These are phyloP conservation scores for Camillea tinctor DNA, from an alignment of 2,329 filamentous ascomycete species.

Conservation along the genomic window DNA sequence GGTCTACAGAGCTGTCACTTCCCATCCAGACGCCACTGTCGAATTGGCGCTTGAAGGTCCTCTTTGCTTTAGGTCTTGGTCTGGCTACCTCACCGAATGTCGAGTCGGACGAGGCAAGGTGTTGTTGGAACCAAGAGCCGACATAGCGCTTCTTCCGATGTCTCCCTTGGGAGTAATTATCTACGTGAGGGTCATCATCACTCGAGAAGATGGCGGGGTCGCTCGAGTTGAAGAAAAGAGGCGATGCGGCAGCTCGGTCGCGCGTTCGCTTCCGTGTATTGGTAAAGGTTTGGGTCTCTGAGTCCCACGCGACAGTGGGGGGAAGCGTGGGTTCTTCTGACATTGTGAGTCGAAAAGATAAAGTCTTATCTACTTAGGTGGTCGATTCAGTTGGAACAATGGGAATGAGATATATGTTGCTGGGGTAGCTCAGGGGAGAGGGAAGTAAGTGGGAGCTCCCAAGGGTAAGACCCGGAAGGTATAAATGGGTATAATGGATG, in stretches of 20 bases:
- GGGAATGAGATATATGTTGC: not conserved
- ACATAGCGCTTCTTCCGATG: slow-evolving; percentile 62
- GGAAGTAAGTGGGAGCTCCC: not conserved
- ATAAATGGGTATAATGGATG: not conserved
- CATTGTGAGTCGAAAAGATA: slow-evolving; percentile 19
- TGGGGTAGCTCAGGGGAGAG: not conserved
- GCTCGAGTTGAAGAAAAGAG: slow-evolving; percentile 59
- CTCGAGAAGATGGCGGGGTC: slow-evolving; percentile 71
- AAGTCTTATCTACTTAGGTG: not conserved
- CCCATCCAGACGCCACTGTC: slow-evolving; percentile 72
- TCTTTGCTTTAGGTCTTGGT: slow-evolving; percentile 42
- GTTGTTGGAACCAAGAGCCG: slow-evolving; percentile 68
- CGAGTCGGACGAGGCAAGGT: slow-evolving; percentile 50
- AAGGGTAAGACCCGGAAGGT: not conserved
- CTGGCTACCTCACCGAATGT: slow-evolving; percentile 41
- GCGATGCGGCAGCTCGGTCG: slow-evolving; percentile 24
- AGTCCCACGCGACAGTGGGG: slow-evolving; percentile 33
- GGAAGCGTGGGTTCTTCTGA: slow-evolving; percentile 39
- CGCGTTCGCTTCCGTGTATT: slow-evolving; percentile 42
- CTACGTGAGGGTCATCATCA: slow-evolving; percentile 66
- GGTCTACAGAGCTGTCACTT: slow-evolving; percentile 52
- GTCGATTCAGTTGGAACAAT: not conserved
- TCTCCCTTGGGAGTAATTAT: slow-evolving; percentile 59
- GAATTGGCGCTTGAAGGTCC: slow-evolving; percentile 56
- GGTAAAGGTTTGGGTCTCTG: slow-evolving; percentile 29